Evolutionary conservation across 306 rosid genomes (phyloP).

Genomic region (Vigna unguiculata): DNA sequence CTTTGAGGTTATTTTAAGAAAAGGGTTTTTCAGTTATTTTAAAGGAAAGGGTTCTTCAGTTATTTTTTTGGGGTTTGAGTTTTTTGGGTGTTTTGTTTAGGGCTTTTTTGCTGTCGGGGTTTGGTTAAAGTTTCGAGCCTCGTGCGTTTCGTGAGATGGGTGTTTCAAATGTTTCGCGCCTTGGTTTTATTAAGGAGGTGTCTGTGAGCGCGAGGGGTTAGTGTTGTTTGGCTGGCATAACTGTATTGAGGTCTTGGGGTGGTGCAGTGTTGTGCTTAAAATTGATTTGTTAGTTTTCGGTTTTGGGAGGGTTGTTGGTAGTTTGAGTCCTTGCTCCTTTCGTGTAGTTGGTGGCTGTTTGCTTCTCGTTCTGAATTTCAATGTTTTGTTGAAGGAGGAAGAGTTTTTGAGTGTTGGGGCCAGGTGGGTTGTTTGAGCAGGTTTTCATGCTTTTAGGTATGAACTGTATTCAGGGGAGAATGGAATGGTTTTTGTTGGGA

Average conservation of each 20-base stretch:
- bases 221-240: slow-evolving; percentile 16
- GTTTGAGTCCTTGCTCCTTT: slow-evolving; percentile 14
- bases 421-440: background rate
- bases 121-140: slow-evolving; percentile 28
- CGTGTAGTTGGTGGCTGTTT: slow-evolving; percentile 33
- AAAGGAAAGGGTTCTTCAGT: background rate
- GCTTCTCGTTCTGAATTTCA: slow-evolving; percentile 15
- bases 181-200: background rate
- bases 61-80: background rate
- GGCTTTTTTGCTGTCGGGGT: slow-evolving; percentile 45
- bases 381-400: background rate
- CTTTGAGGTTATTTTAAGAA: background rate
- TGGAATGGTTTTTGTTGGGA: background rate
- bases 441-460: slow-evolving; percentile 14
- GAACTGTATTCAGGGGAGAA: background rate
- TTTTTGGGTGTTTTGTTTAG: slow-evolving; percentile 36
- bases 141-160: slow-evolving; percentile 19
- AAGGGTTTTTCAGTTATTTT: slow-evolving; percentile 2
- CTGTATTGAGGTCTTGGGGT: slow-evolving; percentile 14
- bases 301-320: background rate
- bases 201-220: slow-evolving; percentile 28
- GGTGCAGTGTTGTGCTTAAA: background rate
- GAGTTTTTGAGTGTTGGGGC: background rate
- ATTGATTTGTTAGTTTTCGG: background rate
- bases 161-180: slow-evolving; percentile 17